Conservation (phyloP, 2,329 filamentous ascomycete genomes). For the Trichoderma sp. region DNA sequence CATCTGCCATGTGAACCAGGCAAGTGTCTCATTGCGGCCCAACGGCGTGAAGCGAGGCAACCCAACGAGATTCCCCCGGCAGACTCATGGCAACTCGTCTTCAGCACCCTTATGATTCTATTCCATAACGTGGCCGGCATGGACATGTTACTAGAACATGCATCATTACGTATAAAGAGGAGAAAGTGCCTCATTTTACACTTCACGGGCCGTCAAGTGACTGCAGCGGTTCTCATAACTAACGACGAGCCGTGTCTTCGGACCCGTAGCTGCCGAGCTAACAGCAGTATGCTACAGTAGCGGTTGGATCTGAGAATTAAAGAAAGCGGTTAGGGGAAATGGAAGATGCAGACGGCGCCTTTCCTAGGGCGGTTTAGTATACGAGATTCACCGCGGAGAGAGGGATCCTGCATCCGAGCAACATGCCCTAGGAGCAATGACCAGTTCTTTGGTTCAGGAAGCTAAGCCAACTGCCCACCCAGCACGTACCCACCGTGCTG, state of each 20-base stretch:
- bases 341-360: not conserved
- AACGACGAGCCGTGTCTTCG: constrained; percentile 13
- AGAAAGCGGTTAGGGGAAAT: not conserved
- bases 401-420: constrained; percentile 12
- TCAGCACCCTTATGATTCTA: not conserved
- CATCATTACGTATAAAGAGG: not conserved
- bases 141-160: not conserved
- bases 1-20: not conserved
- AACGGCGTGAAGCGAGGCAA: not conserved
- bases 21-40: not conserved
- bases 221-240: not conserved
- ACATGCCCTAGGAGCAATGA: not conserved
- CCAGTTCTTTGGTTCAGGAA: constrained; percentile 13
- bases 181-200: not conserved
- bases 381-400: constrained; percentile 11
- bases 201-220: constrained; percentile 6
- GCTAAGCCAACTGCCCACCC: not conserved
- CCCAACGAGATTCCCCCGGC: too few species aligned
- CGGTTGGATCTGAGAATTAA: constrained; percentile 6
- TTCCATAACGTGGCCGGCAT: not conserved
- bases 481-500: not conserved
- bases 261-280: constrained; percentile 5
- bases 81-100: not conserved
- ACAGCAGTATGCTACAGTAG: not conserved
- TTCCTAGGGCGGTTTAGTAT: constrained; percentile 6